Percentiles rank a stretch among this genome's conserved stretches.
Evolutionary conservation across 1,139 yeast genomes (phyloP).

Genomic region (Nakaseomyces delphensis): DNA sequence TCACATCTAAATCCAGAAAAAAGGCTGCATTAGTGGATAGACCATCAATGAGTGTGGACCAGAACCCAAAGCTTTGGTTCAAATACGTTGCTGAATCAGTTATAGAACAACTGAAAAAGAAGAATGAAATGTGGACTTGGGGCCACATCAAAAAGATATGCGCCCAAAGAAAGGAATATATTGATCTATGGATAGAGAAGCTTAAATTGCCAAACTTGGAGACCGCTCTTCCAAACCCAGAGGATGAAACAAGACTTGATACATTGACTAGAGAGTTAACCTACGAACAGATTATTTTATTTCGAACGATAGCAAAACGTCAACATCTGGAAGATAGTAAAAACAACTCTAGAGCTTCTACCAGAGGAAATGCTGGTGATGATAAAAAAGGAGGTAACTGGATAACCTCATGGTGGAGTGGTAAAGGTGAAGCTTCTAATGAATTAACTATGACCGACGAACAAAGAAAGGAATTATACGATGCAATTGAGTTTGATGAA

Average conservation of each 20-base stretch:
- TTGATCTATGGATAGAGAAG: constrained; percentile 59
- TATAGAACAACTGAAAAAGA: constrained; percentile 69
- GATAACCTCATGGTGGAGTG: constrained; percentile 56
- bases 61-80: constrained; percentile 78
- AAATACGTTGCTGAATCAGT: constrained; percentile 68
- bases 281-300: constrained; percentile 76
- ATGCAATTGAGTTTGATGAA: constrained; percentile 89
- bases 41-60: constrained; percentile 52
- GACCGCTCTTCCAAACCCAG: constrained; percentile 24
- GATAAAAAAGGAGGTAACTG: constrained; percentile 35
- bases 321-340: constrained; percentile 36
- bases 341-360: background rate
- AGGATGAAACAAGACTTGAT: constrained; percentile 38
- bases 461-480: constrained; percentile 76
- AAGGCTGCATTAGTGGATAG: constrained; percentile 39
- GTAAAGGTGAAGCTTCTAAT: constrained; percentile 22
- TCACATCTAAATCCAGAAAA: constrained; percentile 72
- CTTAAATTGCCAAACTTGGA: constrained; percentile 31
- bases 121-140: constrained; percentile 84
- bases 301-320: constrained; percentile 67
- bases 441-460: constrained; percentile 47
- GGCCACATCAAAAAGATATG: constrained; percentile 62
- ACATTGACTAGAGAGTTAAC: constrained; percentile 51
- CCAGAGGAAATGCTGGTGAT: constrained; percentile 4
- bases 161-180: constrained; percentile 61